A percentile compares a stretch with the other conserved stretches of the same genome.
Conservation (phyloP, 2,329 filamentous ascomycete genomes). For the Capronia coronata region DNA sequence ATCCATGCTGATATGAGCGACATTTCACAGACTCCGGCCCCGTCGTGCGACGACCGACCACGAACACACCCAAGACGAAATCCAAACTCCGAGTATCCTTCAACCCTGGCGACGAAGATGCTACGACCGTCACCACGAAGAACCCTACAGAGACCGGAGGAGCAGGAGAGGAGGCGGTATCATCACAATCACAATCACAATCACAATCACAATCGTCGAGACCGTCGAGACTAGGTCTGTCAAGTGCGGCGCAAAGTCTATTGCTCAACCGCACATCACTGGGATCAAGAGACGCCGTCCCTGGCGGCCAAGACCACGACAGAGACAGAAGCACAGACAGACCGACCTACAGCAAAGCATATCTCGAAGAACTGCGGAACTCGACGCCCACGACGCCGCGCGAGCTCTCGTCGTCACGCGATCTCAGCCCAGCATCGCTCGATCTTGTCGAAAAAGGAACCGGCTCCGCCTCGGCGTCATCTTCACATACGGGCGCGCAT, state of each 20-base stretch:
- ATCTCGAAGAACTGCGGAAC: slow-evolving; percentile 75
- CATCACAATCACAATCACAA: too few species aligned
- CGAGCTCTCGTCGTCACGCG: slow-evolving; percentile 41
- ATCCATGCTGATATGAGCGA: slow-evolving; percentile 30
- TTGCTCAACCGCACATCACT: slow-evolving; percentile 1
- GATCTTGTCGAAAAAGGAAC: not conserved
- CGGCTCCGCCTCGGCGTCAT: too few species aligned
- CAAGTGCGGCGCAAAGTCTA: slow-evolving; percentile 11
- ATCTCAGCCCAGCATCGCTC: slow-evolving; percentile 8
- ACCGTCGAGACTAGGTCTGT: slow-evolving; percentile 17
- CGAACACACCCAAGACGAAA: slow-evolving; percentile 59
- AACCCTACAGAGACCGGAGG: slow-evolving; percentile 24
- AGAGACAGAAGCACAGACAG: slow-evolving; percentile 33
- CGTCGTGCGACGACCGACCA: slow-evolving; percentile 48
- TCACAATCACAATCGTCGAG: slow-evolving; percentile 2
- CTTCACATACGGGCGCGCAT: not conserved
- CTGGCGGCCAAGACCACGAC: slow-evolving; percentile 13
- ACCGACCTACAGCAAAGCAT: slow-evolving; percentile 78
- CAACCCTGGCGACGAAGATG: slow-evolving; percentile 53
- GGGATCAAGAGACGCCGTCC: slow-evolving; percentile 6
- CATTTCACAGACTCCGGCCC: slow-evolving; percentile 38
- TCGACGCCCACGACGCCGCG: slow-evolving; percentile 79
- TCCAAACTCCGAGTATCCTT: slow-evolving; percentile 72
- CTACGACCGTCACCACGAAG: slow-evolving; percentile 47
- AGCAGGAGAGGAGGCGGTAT: not conserved